These are phyloP conservation scores for Colletotrichum tabaci DNA, from an alignment of 2,329 filamentous ascomycete genomes.

Conservation along the genomic window DNA sequence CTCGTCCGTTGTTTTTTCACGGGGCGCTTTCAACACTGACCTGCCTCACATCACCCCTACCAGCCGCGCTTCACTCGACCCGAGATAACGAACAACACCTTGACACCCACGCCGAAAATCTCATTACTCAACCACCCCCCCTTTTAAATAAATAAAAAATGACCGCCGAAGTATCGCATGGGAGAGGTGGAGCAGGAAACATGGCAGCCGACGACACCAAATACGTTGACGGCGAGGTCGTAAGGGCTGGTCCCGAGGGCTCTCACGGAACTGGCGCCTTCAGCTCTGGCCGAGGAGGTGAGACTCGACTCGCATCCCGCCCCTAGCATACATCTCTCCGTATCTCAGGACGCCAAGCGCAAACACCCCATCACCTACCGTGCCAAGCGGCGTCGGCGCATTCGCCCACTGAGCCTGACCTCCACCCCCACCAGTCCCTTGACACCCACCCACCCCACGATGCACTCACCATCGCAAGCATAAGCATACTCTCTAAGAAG, in stretches of 20 bases:
- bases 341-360: slow-evolving; percentile 1
- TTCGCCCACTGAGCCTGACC: slow-evolving; percentile 1
- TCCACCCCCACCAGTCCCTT: neutral
- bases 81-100: neutral
- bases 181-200: slow-evolving; percentile 74
- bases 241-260: slow-evolving; percentile 67
- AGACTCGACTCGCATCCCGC: slow-evolving; percentile 43
- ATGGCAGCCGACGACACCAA: slow-evolving; percentile 70
- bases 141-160: slow-evolving; percentile 44
- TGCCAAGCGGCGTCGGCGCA: slow-evolving; percentile 24
- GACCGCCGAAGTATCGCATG: slow-evolving; percentile 69
- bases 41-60: slow-evolving; percentile 3
- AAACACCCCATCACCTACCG: slow-evolving; percentile 5
- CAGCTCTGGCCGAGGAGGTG: slow-evolving; percentile 73
- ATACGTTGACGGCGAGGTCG: slow-evolving; percentile 75
- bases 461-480: neutral
- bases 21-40: neutral
- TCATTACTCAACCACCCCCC: slow-evolving; percentile 10
- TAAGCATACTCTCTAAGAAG: neutral
- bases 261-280: slow-evolving; percentile 72
- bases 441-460: neutral
- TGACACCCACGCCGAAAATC: neutral
- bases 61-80: neutral
- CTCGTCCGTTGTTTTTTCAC: neutral
- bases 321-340: neutral